Base-by-base conservation (phyloP, 2,329 filamentous ascomycete genomes). In the Hymenoscyphus salicellus region DNA sequence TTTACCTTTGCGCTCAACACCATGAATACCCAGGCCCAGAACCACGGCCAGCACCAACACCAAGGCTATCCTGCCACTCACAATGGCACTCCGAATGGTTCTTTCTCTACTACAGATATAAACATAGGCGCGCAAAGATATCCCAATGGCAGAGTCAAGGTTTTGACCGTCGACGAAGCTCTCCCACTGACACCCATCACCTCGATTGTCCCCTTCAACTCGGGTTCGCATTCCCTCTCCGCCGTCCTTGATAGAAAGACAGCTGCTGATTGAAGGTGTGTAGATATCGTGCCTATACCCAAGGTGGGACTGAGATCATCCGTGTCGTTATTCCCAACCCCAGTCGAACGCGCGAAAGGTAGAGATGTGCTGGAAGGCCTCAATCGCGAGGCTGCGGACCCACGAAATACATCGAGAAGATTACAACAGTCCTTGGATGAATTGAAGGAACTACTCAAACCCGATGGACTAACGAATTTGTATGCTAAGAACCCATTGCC, bases 161-260 rank as follows among this genome's bases (percentile, higher is more conserved):
- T 87, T 1, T 86, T 88, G 73, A 84, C 84, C 3, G 84, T 95
- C 14, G 84, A 89, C 63, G 90, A 95, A 74, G 91, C 91, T 33
- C 81, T 95, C 56, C 89, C 90, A n/a, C 93, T 88, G 77, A 91
- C 91, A 60, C 91, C 92, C 28, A 89, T 94, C 75, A 91, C 89
- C 58, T 92, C 90, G 3, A 89, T 93, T 58, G 83, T 91, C 61
- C 91, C 91, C 2, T 92, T 94, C 76, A 86, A 90, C 75, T 85
- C 90, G 70, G 87, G 91, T 93, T 78, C 68, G 81, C 52, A 62
- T 60, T 58, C 36, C 55, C 55, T 59, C n/a, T 61, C 55, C 55
- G 58, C 58, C 28, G 17, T 23, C 14, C 20, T 16, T 11, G 3
- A 14, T 33, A 33, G 17, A 41, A 30, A 60, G 16, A 62, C n/a